Evolutionary conservation across 805 yeast genomes (phyloP).

Genomic region (Blastobotrys chiropterorum): DNA sequence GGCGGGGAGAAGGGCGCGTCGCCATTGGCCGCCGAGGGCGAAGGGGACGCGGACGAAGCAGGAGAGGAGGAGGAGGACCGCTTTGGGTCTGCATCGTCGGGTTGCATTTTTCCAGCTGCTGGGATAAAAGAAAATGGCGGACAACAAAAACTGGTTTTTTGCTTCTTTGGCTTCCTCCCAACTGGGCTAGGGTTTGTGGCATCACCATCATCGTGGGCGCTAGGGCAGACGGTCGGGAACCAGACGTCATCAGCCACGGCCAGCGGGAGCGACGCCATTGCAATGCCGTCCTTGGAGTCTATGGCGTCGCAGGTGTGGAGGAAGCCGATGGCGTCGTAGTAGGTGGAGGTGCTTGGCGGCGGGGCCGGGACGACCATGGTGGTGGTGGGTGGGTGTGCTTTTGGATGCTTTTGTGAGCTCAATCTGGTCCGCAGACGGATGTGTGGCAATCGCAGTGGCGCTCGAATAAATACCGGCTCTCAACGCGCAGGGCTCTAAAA

Average conservation of each 20-base stretch:
- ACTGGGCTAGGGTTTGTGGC: neutral
- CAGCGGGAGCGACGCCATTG: conserved; percentile 19
- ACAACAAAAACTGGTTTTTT: neutral
- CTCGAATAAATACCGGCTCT: neutral
- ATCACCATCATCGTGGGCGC: too few species aligned
- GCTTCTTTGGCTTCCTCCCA: neutral
- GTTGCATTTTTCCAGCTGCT: neutral
- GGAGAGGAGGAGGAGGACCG: too few species aligned
- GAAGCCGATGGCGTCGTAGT: conserved; percentile 36
- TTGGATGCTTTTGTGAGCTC: too few species aligned
- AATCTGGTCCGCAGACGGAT: too few species aligned
- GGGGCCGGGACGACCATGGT: neutral
- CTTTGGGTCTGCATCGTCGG: too few species aligned
- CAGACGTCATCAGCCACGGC: conserved; percentile 3
- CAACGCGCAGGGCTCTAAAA: too few species aligned
- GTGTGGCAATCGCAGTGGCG: too few species aligned
- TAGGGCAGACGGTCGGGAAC: too few species aligned
- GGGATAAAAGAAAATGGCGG: neutral
- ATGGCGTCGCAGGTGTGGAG: conserved; percentile 37
- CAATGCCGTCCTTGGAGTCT: conserved; percentile 31
- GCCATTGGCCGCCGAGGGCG: too few species aligned
- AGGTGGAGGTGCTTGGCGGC: conserved; percentile 11
- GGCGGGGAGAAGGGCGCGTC: too few species aligned
- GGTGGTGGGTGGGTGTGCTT: too few species aligned
- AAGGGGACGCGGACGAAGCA: too few species aligned